A percentile compares a stretch with the other conserved stretches of the same genome.
Evolutionary conservation across 208 protist genomes (phyloP).

Genomic region (Lotmaria passim): DNA sequence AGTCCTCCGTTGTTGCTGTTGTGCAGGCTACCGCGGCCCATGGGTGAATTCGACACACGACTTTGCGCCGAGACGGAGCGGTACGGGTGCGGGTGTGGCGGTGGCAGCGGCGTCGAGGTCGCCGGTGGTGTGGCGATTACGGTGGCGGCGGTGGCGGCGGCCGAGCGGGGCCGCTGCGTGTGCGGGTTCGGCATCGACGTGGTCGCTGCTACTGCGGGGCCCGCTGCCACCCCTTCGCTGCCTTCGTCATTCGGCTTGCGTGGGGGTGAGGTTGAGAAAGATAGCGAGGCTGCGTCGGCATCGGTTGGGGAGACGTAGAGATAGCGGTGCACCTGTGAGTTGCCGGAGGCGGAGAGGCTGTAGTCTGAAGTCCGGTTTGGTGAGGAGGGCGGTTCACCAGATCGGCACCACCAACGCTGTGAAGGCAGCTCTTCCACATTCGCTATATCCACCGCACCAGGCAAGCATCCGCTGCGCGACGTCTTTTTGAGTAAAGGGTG

Average conservation of each 20-base stretch:
- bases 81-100: slow-evolving; percentile 28
- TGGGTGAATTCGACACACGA: slow-evolving; percentile 1
- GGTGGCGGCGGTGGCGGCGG: not conserved
- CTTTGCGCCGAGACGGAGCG: slow-evolving; percentile 29
- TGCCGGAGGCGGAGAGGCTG: not conserved
- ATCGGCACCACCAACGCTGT: slow-evolving; percentile 7
- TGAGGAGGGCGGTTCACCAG: not conserved
- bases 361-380: not conserved
- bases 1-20: not conserved
- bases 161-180: slow-evolving; percentile 5
- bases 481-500: not conserved
- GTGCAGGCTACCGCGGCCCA: not conserved
- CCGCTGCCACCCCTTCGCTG: not conserved
- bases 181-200: slow-evolving; percentile 13
- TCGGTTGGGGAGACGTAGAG: slow-evolving; percentile 4
- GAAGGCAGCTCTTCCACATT: not conserved
- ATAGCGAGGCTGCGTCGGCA: not conserved
- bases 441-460: not conserved
- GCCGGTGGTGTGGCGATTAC: not conserved
- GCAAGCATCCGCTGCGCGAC: not conserved
- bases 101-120: slow-evolving; percentile 1
- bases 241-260: not conserved
- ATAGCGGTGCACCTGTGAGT: slow-evolving; percentile 1
- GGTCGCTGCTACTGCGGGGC: not conserved
- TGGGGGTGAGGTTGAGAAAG: slow-evolving; percentile 9